Evolutionary conservation across 371 early-diverging fungal genomes (phyloP).

Genomic region (Lichtheimia ramosa): DNA sequence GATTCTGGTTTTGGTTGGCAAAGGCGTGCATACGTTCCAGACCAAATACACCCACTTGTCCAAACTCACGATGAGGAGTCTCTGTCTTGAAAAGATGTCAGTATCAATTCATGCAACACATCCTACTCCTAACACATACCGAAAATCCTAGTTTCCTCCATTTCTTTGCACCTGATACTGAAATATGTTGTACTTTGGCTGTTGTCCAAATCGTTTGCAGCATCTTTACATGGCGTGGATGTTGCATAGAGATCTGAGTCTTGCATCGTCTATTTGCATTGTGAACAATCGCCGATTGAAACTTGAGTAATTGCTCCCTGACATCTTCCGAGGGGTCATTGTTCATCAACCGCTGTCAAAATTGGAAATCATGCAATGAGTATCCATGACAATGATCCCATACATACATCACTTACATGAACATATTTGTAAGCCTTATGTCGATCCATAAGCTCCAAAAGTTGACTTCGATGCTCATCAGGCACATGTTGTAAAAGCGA

Average conservation of each 20-base stretch:
- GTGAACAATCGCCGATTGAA: conserved; percentile 60
- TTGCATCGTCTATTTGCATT: conserved; percentile 54
- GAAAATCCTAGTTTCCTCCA: conserved; percentile 73
- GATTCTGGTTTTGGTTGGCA: conserved; percentile 44
- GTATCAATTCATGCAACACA: not conserved
- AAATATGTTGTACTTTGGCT: conserved; percentile 41
- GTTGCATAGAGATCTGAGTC: conserved; percentile 47
- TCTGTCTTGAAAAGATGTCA: conserved; percentile 44
- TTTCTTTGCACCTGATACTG: conserved; percentile 38
- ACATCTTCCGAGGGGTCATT: conserved; percentile 62
- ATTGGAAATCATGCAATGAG: not conserved
- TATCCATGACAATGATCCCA: not conserved
- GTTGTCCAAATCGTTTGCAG: conserved; percentile 61
- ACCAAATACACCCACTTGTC: conserved; percentile 66
- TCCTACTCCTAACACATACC: conserved; percentile 28
- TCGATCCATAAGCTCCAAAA: conserved; percentile 47
- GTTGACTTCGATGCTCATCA: conserved; percentile 47
- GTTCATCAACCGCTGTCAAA: conserved; percentile 54
- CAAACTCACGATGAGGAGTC: conserved; percentile 61
- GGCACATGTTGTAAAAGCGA: conserved; percentile 63
- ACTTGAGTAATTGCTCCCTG: conserved; percentile 60
- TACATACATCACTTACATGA: conserved; percentile 26
- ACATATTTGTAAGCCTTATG: conserved; percentile 44
- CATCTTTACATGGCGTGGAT: conserved; percentile 47
- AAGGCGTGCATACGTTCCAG: conserved; percentile 63